phyloP scores from a whole-genome alignment of 176 grass and related monocot genomes.

The bread wheat (Triticum aestivum) region DNA sequence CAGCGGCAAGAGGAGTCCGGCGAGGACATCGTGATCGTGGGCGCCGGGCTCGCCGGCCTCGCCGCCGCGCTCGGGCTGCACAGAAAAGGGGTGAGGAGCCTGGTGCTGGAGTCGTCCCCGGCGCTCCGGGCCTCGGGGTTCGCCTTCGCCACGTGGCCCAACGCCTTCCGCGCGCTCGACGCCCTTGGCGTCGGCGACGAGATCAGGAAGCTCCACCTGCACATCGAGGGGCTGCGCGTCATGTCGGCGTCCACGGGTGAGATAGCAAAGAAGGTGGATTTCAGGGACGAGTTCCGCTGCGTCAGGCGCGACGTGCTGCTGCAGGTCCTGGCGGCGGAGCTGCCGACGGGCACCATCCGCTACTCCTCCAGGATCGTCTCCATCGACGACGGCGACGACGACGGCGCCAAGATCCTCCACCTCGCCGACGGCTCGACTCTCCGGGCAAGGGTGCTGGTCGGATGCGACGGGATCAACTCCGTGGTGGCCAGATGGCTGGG shows the following conservation, averaged over 20 bases:
- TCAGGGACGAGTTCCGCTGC: constrained; percentile 26
- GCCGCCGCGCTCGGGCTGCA: constrained; percentile 63
- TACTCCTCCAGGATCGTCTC: constrained; percentile 72
- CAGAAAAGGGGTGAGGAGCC: constrained; percentile 64
- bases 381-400: constrained; percentile 42
- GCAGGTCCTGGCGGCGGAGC: constrained; percentile 46
- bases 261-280: background rate
- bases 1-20: constrained; percentile 9
- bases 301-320: constrained; percentile 57
- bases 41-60: constrained; percentile 67
- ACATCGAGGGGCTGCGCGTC: background rate
- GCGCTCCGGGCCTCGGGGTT: constrained; percentile 58
- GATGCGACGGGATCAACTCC: constrained; percentile 76
- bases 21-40: constrained; percentile 59
- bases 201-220: constrained; percentile 53
- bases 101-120: constrained; percentile 79
- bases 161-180: constrained; percentile 70
- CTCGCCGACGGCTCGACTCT: constrained; percentile 55
- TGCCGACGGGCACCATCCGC: constrained; percentile 59
- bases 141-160: constrained; percentile 49
- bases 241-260: constrained; percentile 13
- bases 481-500: constrained; percentile 65
- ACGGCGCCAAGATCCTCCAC: constrained; percentile 54
- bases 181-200: constrained; percentile 65
- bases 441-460: constrained; percentile 69